These are phyloP conservation scores for Acacia melanoxylon DNA, from an alignment of 306 rosid genomes.

Conservation along the genomic window DNA sequence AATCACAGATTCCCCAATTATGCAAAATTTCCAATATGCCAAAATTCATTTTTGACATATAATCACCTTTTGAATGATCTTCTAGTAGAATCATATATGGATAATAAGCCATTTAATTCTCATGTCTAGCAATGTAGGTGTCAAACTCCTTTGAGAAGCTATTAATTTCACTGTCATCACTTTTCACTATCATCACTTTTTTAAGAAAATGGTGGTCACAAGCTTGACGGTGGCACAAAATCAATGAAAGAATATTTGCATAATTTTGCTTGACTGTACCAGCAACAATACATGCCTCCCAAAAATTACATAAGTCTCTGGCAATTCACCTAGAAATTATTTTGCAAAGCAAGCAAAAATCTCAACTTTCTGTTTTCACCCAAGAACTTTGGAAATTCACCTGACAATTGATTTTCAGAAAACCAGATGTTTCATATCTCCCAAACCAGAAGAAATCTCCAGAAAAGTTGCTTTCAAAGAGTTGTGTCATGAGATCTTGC, in stretches of 20 bases:
- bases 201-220: constrained; percentile 95
- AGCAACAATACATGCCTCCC: constrained; percentile 96
- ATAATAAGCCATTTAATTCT: no score
- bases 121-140: no score
- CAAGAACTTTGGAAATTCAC: constrained; percentile 78
- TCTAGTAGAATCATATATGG: no score
- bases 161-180: no score
- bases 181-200: no score
- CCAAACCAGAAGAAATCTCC: constrained; percentile 89
- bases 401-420: constrained; percentile 91
- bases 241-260: constrained; percentile 96
- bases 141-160: no score
- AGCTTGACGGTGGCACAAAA: constrained; percentile 96
- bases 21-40: no score
- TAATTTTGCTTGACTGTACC: constrained; percentile 97
- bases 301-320: constrained; percentile 48
- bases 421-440: constrained; percentile 68
- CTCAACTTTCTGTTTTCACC: constrained; percentile 62
- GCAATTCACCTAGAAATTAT: constrained; percentile 71
- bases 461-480: constrained; percentile 64
- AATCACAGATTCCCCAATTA: no score
- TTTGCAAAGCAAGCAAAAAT: constrained; percentile 84
- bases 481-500: constrained; percentile 29
- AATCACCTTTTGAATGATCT: no score
- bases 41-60: no score